phyloP scores from a whole-genome alignment of 805 yeast genomes.

The Teunomyces panamensis region DNA sequence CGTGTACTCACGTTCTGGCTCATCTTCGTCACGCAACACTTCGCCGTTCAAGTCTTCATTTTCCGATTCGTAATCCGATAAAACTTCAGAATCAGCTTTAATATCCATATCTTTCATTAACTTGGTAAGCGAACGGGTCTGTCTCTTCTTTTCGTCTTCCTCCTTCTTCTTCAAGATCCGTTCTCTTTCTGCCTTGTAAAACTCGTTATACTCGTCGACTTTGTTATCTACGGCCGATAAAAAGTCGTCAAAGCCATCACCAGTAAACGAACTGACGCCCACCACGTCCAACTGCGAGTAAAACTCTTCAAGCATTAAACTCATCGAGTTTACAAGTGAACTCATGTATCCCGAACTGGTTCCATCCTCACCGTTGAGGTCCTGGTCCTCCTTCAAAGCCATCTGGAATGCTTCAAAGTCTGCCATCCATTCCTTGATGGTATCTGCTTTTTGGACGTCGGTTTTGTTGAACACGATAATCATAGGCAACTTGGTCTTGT shows the following conservation, averaged over 20 bases:
- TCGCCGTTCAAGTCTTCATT: constrained; percentile 49
- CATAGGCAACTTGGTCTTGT: constrained; percentile 96
- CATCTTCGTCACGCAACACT: constrained; percentile 46
- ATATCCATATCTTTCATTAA: constrained; percentile 88
- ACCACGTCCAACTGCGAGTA: constrained; percentile 90
- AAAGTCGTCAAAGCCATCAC: constrained; percentile 91
- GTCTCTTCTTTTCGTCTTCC: constrained; percentile 67
- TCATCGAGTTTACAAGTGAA: constrained; percentile 90
- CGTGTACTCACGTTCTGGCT: constrained; percentile 60
- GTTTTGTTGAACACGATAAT: constrained; percentile 93
- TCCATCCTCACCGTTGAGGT: constrained; percentile 58
- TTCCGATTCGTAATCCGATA: constrained; percentile 51
- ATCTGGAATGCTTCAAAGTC: constrained; percentile 90
- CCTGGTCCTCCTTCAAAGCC: constrained; percentile 68
- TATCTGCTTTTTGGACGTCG: constrained; percentile 79
- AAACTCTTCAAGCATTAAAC: constrained; percentile 92
- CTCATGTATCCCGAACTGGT: constrained; percentile 87
- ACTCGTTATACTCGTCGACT: constrained; percentile 81
- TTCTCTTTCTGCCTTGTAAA: constrained; percentile 83
- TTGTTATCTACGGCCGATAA: constrained; percentile 80
- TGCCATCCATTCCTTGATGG: constrained; percentile 95
- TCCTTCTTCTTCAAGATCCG: constrained; percentile 72
- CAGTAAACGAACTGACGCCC: constrained; percentile 90
- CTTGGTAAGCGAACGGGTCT: constrained; percentile 65
- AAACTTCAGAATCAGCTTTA: constrained; percentile 46